Evolutionary conservation across 164 flowering plant genomes (phyloP).

Genomic region (Chimonanthus praecox): DNA sequence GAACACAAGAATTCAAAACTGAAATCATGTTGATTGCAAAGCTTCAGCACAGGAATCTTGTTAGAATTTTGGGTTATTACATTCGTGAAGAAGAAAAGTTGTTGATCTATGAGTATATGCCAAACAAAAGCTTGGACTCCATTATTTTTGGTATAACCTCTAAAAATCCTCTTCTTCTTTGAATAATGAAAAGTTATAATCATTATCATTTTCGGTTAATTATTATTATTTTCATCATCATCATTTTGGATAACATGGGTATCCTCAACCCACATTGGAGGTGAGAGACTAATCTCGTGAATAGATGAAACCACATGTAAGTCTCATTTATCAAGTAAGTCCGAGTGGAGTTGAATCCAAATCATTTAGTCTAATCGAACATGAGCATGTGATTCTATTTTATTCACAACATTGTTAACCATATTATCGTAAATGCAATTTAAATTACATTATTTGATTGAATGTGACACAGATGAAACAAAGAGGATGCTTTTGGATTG

Average conservation of each 20-base stretch:
- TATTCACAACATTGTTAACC: neutral
- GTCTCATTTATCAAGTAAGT: no score
- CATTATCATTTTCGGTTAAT: neutral
- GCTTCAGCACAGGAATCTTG: constrained; percentile 41
- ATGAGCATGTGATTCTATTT: neutral
- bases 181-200: neutral
- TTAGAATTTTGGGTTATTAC: constrained; percentile 34
- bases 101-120: constrained; percentile 32
- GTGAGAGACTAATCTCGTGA: no score
- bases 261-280: no score
- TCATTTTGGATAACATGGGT: no score
- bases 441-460: neutral
- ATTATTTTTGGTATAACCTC: constrained; percentile 20
- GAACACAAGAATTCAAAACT: constrained; percentile 30
- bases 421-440: neutral
- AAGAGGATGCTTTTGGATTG: constrained; percentile 15
- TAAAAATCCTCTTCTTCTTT: no score
- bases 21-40: constrained; percentile 30
- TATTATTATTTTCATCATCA: neutral
- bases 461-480: constrained; percentile 1
- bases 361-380: neutral
- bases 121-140: constrained; percentile 26
- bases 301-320: no score
- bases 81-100: constrained; percentile 26
- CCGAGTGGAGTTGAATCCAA: neutral